These are phyloP conservation scores for Guadua angustifolia DNA, from an alignment of 176 grass and related monocot genomes.

Conservation along the genomic window DNA sequence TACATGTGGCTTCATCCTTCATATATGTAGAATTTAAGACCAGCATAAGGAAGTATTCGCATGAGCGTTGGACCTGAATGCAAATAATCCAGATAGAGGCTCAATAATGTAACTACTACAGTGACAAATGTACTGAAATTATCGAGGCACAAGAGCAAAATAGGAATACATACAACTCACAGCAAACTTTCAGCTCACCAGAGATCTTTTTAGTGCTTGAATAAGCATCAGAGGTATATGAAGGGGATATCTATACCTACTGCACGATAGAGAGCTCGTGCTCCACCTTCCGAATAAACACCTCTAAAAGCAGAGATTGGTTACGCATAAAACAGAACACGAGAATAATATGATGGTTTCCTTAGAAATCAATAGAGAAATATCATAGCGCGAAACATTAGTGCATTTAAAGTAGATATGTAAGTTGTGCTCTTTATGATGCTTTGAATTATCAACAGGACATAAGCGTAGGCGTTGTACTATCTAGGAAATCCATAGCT, in stretches of 20 bases:
- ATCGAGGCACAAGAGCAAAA: too few relatives aligned
- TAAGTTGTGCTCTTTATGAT: too few relatives aligned
- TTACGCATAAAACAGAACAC: too few relatives aligned
- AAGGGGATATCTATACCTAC: slow-evolving; percentile 61
- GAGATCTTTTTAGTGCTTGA: too few relatives aligned
- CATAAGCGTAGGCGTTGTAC: too few relatives aligned
- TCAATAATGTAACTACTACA: slow-evolving; percentile 13
- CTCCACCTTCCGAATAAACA: slow-evolving; percentile 85
- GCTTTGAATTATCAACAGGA: too few relatives aligned
- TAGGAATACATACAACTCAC: neutral
- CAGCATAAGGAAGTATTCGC: slow-evolving; percentile 97
- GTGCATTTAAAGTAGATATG: too few relatives aligned
- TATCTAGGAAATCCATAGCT: too few relatives aligned
- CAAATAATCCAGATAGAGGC: slow-evolving; percentile 32
- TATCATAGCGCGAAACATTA: too few relatives aligned
- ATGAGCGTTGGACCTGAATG: slow-evolving; percentile 80
- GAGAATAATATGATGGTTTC: too few relatives aligned
- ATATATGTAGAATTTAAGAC: slow-evolving; percentile 99
- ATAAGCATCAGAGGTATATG: slow-evolving; percentile 1
- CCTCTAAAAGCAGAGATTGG: slow-evolving; percentile 80
- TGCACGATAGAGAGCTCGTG: slow-evolving; percentile 82
- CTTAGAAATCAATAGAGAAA: too few relatives aligned
- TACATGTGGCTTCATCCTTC: slow-evolving; percentile 84
- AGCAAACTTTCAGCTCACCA: neutral
- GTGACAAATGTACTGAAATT: neutral